phyloP scores from a whole-genome alignment of 371 early-diverging fungal species.

The Mucor saturninus region DNA sequence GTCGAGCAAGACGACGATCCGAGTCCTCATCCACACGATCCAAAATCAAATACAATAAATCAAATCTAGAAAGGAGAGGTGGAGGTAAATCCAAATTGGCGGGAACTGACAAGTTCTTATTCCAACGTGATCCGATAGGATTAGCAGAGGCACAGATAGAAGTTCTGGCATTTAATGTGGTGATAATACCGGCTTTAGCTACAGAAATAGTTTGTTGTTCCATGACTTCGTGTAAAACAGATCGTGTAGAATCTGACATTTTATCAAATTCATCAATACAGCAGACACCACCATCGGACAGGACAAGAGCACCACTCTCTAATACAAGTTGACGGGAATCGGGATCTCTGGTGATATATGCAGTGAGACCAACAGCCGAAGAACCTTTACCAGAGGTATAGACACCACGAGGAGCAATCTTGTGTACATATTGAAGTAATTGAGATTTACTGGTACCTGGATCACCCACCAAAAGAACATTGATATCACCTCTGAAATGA shows the following conservation, averaged over 20 bases:
- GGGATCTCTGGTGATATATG: slow-evolving; percentile 97
- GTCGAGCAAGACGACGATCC: slow-evolving; percentile 88
- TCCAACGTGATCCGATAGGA: slow-evolving; percentile 96
- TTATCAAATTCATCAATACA: slow-evolving; percentile 99
- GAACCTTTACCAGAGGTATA: slow-evolving; percentile 99
- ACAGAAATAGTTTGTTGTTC: slow-evolving; percentile 99
- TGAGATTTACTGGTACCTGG: slow-evolving; percentile 99
- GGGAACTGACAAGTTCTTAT: slow-evolving; percentile 86
- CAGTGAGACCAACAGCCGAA: slow-evolving; percentile 99
- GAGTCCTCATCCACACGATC: slow-evolving; percentile 89
- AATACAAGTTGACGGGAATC: slow-evolving; percentile 97
- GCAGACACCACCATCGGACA: slow-evolving; percentile 98
- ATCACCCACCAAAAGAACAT: slow-evolving; percentile 98
- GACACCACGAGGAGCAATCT: slow-evolving; percentile 96
- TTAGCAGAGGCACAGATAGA: slow-evolving; percentile 98
- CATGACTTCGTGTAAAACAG: slow-evolving; percentile 99
- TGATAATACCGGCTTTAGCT: slow-evolving; percentile 99
- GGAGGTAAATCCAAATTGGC: slow-evolving; percentile 97
- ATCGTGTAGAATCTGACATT: slow-evolving; percentile 96
- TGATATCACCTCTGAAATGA: slow-evolving; percentile 92
- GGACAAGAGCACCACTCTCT: slow-evolving; percentile 99
- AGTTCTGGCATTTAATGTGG: slow-evolving; percentile 98
- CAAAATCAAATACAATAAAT: slow-evolving; percentile 92
- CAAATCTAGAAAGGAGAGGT: slow-evolving; percentile 96
- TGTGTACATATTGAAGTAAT: slow-evolving; percentile 93